Percentiles rank a stretch among this genome's conserved stretches.
Evolutionary conservation across 2,329 filamentous ascomycete species (phyloP).

Genomic region (Penicillium sp.): DNA sequence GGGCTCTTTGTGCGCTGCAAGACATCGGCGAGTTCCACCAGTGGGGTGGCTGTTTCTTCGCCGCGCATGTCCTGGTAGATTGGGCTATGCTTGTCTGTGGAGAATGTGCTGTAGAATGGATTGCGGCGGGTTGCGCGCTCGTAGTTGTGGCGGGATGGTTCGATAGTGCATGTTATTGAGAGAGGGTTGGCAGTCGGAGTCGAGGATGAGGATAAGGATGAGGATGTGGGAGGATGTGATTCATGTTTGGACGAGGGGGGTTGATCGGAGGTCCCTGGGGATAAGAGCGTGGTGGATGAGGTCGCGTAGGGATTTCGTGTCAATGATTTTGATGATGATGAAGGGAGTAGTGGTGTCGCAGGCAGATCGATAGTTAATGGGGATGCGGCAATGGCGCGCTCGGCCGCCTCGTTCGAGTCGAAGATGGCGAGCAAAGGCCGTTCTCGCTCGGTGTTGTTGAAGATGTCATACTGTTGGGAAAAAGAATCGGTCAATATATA

Average conservation of each 20-base stretch:
- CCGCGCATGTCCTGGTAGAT: conserved; percentile 27
- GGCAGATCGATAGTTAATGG: conserved; percentile 24
- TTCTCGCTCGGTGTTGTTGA: conserved; percentile 7
- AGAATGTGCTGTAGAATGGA: conserved; percentile 27
- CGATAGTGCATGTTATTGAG: conserved; percentile 24
- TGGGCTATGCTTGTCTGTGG: conserved; percentile 16
- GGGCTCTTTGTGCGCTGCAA: conserved; percentile 22
- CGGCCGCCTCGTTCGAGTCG: conserved; percentile 31
- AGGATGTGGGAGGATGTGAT: not conserved
- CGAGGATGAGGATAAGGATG: not conserved
- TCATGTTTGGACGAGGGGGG: not conserved
- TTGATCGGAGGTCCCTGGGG: not conserved
- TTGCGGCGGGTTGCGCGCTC: conserved; percentile 24
- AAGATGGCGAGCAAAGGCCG: conserved; percentile 31
- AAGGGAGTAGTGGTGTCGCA: not conserved
- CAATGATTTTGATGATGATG: not conserved
- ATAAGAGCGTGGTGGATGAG: not conserved
- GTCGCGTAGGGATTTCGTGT: conserved; percentile 2
- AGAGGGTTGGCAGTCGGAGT: not conserved
- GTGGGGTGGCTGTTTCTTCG: conserved; percentile 18
- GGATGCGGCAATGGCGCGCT: conserved; percentile 29
- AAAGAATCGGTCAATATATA: too few relatives aligned
- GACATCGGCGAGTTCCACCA: conserved; percentile 29
- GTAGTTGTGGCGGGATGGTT: conserved; percentile 27
- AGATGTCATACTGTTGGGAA: conserved; percentile 24